Conservation (phyloP, 805 yeast genomes). For the Cyberlindnera maritima region DNA sequence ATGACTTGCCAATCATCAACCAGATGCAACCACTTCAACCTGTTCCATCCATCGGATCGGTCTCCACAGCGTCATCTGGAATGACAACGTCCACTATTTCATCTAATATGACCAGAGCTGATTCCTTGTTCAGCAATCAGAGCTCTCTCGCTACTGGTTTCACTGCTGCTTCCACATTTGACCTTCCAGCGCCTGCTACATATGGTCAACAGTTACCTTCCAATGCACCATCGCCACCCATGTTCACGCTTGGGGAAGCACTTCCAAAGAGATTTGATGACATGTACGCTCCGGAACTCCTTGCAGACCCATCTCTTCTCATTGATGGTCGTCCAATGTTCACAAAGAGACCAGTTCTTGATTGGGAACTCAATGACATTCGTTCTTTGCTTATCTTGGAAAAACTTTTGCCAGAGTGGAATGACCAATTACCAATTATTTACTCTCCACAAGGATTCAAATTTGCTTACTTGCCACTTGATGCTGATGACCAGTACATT, state of each 20-base stretch:
- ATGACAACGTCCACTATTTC: constrained; percentile 6
- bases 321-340: constrained; percentile 61
- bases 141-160: constrained; percentile 19
- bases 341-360: constrained; percentile 58
- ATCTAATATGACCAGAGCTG: constrained; percentile 9
- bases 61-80: constrained; percentile 10
- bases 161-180: constrained; percentile 15
- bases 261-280: constrained; percentile 51
- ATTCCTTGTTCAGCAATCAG: constrained; percentile 23
- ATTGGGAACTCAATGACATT: constrained; percentile 71
- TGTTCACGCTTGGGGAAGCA: constrained; percentile 43
- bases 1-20: constrained; percentile 1
- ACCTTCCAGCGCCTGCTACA: constrained; percentile 5
- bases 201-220: constrained; percentile 7
- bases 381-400: constrained; percentile 57
- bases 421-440: constrained; percentile 45
- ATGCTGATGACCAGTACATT: constrained; percentile 50
- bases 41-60: constrained; percentile 23
- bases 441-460: constrained; percentile 36
- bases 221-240: constrained; percentile 3
- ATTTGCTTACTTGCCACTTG: constrained; percentile 50
- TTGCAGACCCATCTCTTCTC: constrained; percentile 42
- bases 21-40: constrained; percentile 24
- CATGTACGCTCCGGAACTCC: constrained; percentile 56
- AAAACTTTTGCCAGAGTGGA: constrained; percentile 52